Conservation (phyloP, 805 yeast species). For the Cyberlindnera suaveolens region DNA sequence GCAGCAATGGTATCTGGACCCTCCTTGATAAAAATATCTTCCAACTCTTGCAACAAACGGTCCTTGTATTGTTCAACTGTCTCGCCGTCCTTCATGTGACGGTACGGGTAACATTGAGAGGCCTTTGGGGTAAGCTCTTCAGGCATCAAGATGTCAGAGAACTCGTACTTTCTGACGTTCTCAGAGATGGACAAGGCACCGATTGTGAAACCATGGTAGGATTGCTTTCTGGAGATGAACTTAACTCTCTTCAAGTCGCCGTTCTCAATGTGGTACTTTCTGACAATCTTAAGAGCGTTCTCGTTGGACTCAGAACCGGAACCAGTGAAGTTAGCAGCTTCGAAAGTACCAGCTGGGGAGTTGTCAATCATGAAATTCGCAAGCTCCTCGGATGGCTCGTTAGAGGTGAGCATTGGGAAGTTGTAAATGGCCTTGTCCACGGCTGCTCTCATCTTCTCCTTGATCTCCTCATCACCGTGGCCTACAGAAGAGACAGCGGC, state of each 20-base stretch:
- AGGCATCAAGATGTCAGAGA: slow-evolving; percentile 24
- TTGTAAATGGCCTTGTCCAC: slow-evolving; percentile 32
- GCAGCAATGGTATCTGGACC: slow-evolving; percentile 40
- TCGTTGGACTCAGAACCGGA: slow-evolving; percentile 66
- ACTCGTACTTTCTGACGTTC: slow-evolving; percentile 31
- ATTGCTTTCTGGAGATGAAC: slow-evolving; percentile 37
- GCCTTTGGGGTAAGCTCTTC: slow-evolving; percentile 22
- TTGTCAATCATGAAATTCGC: slow-evolving; percentile 37
- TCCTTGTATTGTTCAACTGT: slow-evolving; percentile 34
- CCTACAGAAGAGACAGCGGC: slow-evolving; percentile 49
- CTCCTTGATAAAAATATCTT: slow-evolving; percentile 32
- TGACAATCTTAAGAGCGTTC: slow-evolving; percentile 53
- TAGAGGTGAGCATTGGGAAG: slow-evolving; percentile 27
- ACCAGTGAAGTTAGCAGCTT: slow-evolving; percentile 41
- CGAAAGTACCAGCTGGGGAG: slow-evolving; percentile 39
- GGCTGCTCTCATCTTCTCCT: slow-evolving; percentile 33
- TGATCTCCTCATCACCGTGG: slow-evolving; percentile 36
- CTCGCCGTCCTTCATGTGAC: slow-evolving; percentile 25
- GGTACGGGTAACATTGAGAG: slow-evolving; percentile 25
- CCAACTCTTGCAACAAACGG: slow-evolving; percentile 34
- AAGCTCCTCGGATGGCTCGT: slow-evolving; percentile 34
- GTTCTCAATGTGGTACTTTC: slow-evolving; percentile 37
- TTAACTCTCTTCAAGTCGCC: slow-evolving; percentile 37
- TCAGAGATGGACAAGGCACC: slow-evolving; percentile 40
- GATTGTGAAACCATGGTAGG: slow-evolving; percentile 45